Evolutionary conservation across 768 basidiomycete species (phyloP).

Genomic region (Roridomyces roridus): DNA sequence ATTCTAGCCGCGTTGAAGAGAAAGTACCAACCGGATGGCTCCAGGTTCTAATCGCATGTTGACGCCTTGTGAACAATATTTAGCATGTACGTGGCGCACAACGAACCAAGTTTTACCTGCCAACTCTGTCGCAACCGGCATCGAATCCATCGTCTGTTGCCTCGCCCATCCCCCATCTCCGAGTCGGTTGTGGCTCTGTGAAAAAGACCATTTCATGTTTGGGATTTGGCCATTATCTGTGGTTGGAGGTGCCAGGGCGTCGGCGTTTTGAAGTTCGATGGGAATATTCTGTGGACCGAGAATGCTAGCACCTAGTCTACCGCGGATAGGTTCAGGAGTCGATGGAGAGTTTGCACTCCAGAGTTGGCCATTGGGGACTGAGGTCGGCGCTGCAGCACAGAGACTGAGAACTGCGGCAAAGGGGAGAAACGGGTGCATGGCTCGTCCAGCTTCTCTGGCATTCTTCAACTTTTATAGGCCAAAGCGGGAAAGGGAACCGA

Average conservation of each 20-base stretch:
- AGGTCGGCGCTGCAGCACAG: too few species aligned
- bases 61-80: slow-evolving; percentile 21
- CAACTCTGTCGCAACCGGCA: not conserved
- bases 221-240: slow-evolving; percentile 64
- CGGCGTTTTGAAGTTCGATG: slow-evolving; percentile 62
- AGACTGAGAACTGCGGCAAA: too few species aligned
- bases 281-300: slow-evolving; percentile 65
- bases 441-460: too few species aligned
- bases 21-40: slow-evolving; percentile 41
- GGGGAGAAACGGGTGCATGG: too few species aligned
- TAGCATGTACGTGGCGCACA: too few species aligned
- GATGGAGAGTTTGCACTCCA: not conserved
- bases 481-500: too few species aligned
- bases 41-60: slow-evolving; percentile 36
- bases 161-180: slow-evolving; percentile 72
- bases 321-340: slow-evolving; percentile 51
- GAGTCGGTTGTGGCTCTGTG: slow-evolving; percentile 64
- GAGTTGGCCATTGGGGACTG: not conserved
- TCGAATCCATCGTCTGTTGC: slow-evolving; percentile 40
- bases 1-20: not conserved
- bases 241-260: slow-evolving; percentile 63
- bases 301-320: slow-evolving; percentile 48
- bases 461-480: too few species aligned
- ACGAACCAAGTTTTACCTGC: not conserved
- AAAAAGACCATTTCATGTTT: slow-evolving; percentile 71